Evolutionary conservation across 805 yeast genomes (phyloP).

Genomic region (Wickerhamiella dianesei): DNA sequence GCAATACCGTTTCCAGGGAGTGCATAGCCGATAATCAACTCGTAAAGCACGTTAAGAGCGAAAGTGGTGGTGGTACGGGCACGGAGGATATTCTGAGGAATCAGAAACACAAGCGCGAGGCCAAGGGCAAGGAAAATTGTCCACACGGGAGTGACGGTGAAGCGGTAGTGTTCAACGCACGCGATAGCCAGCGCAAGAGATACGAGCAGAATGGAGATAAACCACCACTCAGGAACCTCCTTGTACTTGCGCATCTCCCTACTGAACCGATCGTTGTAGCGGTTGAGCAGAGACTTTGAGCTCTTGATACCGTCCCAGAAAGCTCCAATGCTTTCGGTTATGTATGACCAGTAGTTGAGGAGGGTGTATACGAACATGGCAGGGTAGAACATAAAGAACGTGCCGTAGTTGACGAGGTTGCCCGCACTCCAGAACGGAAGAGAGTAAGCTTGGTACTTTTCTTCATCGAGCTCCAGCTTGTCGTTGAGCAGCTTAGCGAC

Average conservation of each 20-base stretch:
- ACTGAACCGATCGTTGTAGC: constrained; percentile 43
- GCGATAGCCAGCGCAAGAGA: constrained; percentile 34
- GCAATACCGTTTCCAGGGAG: constrained; percentile 43
- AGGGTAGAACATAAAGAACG: constrained; percentile 42
- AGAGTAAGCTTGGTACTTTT: constrained; percentile 38
- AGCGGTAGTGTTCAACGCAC: constrained; percentile 26
- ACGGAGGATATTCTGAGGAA: neutral
- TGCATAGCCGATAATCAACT: constrained; percentile 44
- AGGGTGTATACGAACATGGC: constrained; percentile 37
- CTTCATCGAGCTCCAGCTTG: constrained; percentile 31
- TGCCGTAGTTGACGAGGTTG: constrained; percentile 42
- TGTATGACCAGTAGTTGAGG: constrained; percentile 30
- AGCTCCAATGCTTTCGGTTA: constrained; percentile 20
- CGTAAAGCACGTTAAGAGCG: constrained; percentile 43
- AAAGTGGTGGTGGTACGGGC: constrained; percentile 33
- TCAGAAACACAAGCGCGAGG: constrained; percentile 29
- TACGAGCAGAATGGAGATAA: constrained; percentile 19
- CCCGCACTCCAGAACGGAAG: constrained; percentile 56
- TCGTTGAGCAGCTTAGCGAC: constrained; percentile 36
- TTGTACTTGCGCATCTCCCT: constrained; percentile 43
- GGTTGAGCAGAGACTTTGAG: constrained; percentile 6
- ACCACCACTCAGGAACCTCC: constrained; percentile 67
- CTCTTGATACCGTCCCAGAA: constrained; percentile 19
- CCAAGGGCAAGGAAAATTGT: constrained; percentile 40
- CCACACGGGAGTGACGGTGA: constrained; percentile 44